phyloP scores from a whole-genome alignment of 352 stramenopile species.

The Phytophthora chlamydospora region DNA sequence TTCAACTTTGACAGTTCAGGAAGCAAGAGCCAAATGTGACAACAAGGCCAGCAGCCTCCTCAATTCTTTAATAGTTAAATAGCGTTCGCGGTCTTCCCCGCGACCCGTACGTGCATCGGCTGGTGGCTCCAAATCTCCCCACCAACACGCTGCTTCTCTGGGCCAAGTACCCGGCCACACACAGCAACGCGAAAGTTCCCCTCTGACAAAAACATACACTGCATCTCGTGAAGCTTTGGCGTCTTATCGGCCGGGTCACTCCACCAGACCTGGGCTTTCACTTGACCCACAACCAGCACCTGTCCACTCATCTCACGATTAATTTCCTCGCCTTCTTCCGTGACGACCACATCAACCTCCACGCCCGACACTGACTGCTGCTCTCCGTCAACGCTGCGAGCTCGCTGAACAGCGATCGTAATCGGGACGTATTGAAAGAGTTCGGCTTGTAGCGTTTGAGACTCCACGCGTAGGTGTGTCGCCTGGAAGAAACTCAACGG shows the following conservation, averaged over 20 bases:
- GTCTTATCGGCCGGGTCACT: slow-evolving; percentile 3
- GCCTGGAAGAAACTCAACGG: slow-evolving; percentile 32
- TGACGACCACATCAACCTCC: slow-evolving; percentile 41
- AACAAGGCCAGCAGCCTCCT: no score
- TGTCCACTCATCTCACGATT: slow-evolving; percentile 24
- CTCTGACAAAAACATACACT: slow-evolving; percentile 70
- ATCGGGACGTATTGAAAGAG: slow-evolving; percentile 42
- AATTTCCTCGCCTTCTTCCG: slow-evolving; percentile 36
- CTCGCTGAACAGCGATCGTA: slow-evolving; percentile 20
- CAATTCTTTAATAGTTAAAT: slow-evolving; percentile 31
- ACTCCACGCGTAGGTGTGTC: slow-evolving; percentile 17
- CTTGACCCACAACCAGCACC: slow-evolving; percentile 46
- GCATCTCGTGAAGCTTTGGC: slow-evolving; percentile 43
- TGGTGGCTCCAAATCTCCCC: slow-evolving; percentile 52
- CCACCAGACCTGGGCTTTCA: slow-evolving; percentile 42
- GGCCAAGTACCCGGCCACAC: slow-evolving; percentile 31
- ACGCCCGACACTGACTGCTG: slow-evolving; percentile 15
- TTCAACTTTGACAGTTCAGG: slow-evolving; percentile 12
- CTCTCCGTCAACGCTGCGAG: not conserved
- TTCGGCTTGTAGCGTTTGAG: slow-evolving; percentile 9
- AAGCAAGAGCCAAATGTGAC: no score
- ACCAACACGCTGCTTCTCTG: slow-evolving; percentile 20
- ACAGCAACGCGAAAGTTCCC: slow-evolving; percentile 56
- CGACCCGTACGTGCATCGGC: slow-evolving; percentile 47
- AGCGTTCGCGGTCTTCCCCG: slow-evolving; percentile 17